Conservation (phyloP, 495 filamentous ascomycete species). For the Saxophila tyrrhenica region DNA sequence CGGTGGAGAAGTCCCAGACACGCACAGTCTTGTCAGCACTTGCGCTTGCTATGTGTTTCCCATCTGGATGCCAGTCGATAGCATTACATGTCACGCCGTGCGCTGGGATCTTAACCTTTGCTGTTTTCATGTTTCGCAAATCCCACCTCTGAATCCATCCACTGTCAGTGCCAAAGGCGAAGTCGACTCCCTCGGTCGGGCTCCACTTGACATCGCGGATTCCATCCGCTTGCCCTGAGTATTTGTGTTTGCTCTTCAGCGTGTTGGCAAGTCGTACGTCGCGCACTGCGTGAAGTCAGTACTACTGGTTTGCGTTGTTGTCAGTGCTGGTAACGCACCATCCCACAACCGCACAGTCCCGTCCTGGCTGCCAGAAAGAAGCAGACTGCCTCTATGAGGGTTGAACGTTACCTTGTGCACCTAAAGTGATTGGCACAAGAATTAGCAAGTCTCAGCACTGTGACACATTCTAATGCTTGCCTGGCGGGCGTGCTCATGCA, state of each 20-base stretch:
- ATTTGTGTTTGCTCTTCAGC: constrained; percentile 44
- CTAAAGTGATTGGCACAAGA: no score
- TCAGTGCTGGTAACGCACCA: constrained; percentile 5
- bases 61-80: constrained; percentile 94
- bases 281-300: constrained; percentile 29
- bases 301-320: no score
- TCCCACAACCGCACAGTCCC: constrained; percentile 78
- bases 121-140: constrained; percentile 45
- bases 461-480: no score
- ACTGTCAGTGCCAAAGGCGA: constrained; percentile 83
- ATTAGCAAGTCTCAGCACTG: no score
- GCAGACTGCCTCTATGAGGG: constrained; percentile 60
- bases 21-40: constrained; percentile 73
- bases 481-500: constrained; percentile 84
- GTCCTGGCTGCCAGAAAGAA: constrained; percentile 89
- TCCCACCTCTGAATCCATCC: constrained; percentile 68
- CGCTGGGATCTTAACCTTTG: constrained; percentile 65
- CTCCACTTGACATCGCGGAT: constrained; percentile 86
- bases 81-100: constrained; percentile 70
- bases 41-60: constrained; percentile 76
- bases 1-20: constrained; percentile 84
- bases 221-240: constrained; percentile 58
- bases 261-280: constrained; percentile 41
- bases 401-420: constrained; percentile 88
- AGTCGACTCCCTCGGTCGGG: constrained; percentile 68